Base-by-base conservation (phyloP, 768 basidiomycete genomes). In the Tylopilus subfusipes region DNA sequence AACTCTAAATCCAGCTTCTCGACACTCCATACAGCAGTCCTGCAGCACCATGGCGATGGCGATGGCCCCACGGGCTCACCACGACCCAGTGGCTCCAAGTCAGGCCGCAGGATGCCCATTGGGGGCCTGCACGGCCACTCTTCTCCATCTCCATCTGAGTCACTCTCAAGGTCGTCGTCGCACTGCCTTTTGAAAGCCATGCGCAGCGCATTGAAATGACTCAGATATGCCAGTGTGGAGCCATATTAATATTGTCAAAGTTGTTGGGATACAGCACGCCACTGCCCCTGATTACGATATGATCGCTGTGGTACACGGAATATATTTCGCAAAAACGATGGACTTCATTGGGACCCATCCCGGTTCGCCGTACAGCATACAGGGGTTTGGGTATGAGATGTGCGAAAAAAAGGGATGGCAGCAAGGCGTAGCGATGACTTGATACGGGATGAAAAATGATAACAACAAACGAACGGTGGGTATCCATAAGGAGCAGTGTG, bases 401-500 rank as follows among this genome's bases (percentile, higher is more conserved):
- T 2, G 44, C 11, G 14, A 10, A 7, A 25, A 38, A 27, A 42
- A 3, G 39, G 19, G 38, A 21, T 8, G 40, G 12, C 7, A 38
- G n/a, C n/a, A 5, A 38, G 8, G 13, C n/a, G 19, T 29, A 36
- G 34, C 16, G n/a, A 16, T 9, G 48, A 12, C 19, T 19, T 22
- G 39, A 40, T 40, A 6, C 21, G 19, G n/a, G 39, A 40, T 24
- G 10, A 24, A 10, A 24, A 9, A 42, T 36, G 34, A 10, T 31
- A 38, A 62, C 39, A 19, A 46, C n/a, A 18, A 29, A 34, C n/a
- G 16, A 57, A 58, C 59, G 43, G 42, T 34, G 42, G 38, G 42
- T n/a, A n/a, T n/a, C n/a, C n/a, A 36, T 36, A 45, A 49, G 49
- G 52, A 49, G 27, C 27, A 19, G 48, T 42, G 60, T 51, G 54